Evolutionary conservation across 1,284 basidiomycete genomes (phyloP), one percentile per base, ranked within the genome.

Genomic region (Wolfiporia cocos): DNA sequence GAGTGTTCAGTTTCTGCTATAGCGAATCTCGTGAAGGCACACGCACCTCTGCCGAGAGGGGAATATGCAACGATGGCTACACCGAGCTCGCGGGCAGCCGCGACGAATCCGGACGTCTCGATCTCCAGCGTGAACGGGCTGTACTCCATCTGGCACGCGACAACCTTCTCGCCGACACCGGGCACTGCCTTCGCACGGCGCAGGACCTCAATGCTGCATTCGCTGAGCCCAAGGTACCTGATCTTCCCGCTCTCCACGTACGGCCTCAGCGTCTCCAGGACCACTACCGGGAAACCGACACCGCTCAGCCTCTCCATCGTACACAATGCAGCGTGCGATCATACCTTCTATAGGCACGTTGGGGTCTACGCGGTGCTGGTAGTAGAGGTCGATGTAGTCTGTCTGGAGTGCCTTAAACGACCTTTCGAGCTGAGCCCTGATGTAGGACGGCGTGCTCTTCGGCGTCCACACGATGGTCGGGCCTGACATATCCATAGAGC

Each of bases 311-410:
- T 7, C 26, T 9, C 9, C 9, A 28, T 7, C 26, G 14, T 28
- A 7, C 9, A 7, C 14, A 14, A 28, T 28, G 12, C 14, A 15
- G n/a, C 12, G 23, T 20, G 5, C 34, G 18, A 14, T 19, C 38
- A 1, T 31, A 47, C 46, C 37, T 43, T 43, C 46, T 12, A 47
- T 37, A 5, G 37, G 42, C 1, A 58, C 56, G 26, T 56, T 52
- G 2, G 49, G 45, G 46, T 61, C 61, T 2, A 59, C 55, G 40
- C 52, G 43, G 40, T 52, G 58, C 47, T 54, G 55, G 48, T 64
- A 66, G 37, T 51, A 61, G 6, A 63, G 45, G 45, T 63, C 61
- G 43, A 63, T 53, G 22, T 44, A 48, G 2, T 58, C 52, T 9
- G 54, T 43, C 11, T 54, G 51, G 12, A 59, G 50, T 14, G 42